phyloP scores from a whole-genome alignment of 345 rosid species.

The rapeseed (Brassica napus) region Da-Ae NC_063443.1:9481501-9482000 shows the following conservation, averaged over 20 bases:
- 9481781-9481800: conserved; percentile 89
- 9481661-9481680: conserved; percentile 86
- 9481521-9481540: conserved; percentile 32
- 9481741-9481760: conserved; percentile 90
- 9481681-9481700: conserved; percentile 98
- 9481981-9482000: conserved; percentile 79
- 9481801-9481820: conserved; percentile 83
- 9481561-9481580: conserved; percentile 21
- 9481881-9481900: conserved; percentile 17
- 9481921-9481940: conserved; percentile 6
- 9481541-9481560: conserved; percentile 33
- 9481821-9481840: conserved; percentile 73
- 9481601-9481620: conserved; percentile 4
- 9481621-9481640: conserved; percentile 11
- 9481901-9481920: background rate
- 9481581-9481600: conserved; percentile 10
- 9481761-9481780: conserved; percentile 94
- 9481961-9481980: conserved; percentile 90
- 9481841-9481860: conserved; percentile 66
- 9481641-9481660: conserved; percentile 51
- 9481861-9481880: conserved; percentile 76
- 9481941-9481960: conserved; percentile 31
- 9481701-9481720: conserved; percentile 92
- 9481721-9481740: conserved; percentile 95
- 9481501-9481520: conserved; percentile 73